Conservation (phyloP, 352 stramenopile species). For the Pythium rishiriense region DNA sequence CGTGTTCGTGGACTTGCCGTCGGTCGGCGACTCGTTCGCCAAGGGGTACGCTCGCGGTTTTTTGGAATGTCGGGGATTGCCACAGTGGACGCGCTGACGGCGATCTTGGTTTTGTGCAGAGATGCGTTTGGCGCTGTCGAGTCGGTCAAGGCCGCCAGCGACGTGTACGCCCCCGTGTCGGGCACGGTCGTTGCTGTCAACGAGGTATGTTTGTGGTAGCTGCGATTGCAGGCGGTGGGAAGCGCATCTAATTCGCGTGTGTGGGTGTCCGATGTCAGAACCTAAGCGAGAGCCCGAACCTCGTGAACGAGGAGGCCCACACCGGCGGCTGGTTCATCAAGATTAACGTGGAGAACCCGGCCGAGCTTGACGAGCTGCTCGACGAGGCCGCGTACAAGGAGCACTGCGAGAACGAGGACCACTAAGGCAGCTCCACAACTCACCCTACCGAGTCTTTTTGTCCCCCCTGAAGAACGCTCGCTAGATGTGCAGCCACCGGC, state of each 20-base stretch:
- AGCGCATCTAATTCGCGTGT: constrained; percentile 4
- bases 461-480: constrained; percentile 7
- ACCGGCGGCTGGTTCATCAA: constrained; percentile 90
- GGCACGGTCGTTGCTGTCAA: constrained; percentile 96
- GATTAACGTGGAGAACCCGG: constrained; percentile 75
- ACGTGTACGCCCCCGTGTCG: constrained; percentile 95
- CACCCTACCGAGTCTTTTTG: constrained; percentile 23
- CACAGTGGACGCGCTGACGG: background rate
- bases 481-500: constrained; percentile 12
- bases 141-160: constrained; percentile 98
- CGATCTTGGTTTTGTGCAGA: constrained; percentile 30
- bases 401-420: constrained; percentile 83
- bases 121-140: constrained; percentile 97
- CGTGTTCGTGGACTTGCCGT: constrained; percentile 97
- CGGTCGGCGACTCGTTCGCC: constrained; percentile 92
- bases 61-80: background rate
- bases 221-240: background rate
- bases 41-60: constrained; percentile 72
- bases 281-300: constrained; percentile 75
- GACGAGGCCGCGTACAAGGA: constrained; percentile 86
- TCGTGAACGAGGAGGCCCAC: constrained; percentile 89
- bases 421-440: constrained; percentile 33
- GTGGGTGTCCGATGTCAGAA: constrained; percentile 34
- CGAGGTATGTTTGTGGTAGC: constrained; percentile 45
- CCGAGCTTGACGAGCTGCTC: constrained; percentile 78